Percentiles rank a stretch among this genome's conserved stretches.
Conservation (phyloP, 2,329 filamentous ascomycete genomes). For the Dothiorella sarmentorum region DNA sequence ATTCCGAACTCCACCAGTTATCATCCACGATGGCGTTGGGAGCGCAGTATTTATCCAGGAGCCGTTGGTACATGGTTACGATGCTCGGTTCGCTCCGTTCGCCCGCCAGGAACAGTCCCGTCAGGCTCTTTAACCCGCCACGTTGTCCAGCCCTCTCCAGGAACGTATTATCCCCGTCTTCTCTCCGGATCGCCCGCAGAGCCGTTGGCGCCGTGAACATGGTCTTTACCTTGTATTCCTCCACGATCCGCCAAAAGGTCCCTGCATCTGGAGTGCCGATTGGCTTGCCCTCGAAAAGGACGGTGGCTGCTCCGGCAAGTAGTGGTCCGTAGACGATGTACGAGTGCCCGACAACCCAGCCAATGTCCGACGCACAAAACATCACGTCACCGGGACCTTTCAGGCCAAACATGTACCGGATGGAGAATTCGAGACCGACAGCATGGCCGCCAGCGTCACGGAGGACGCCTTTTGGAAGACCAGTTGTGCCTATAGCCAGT, state of each 20-base stretch:
- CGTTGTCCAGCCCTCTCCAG: slow-evolving; percentile 62
- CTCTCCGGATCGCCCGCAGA: slow-evolving; percentile 79
- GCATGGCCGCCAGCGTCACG: slow-evolving; percentile 83
- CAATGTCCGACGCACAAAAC: slow-evolving; percentile 80
- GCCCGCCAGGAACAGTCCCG: slow-evolving; percentile 79
- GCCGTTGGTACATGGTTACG: slow-evolving; percentile 72
- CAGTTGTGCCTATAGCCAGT: slow-evolving; percentile 60
- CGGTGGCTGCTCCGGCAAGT: slow-evolving; percentile 77
- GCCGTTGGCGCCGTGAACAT: slow-evolving; percentile 87
- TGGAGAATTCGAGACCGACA: slow-evolving; percentile 77
- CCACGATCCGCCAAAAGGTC: slow-evolving; percentile 81
- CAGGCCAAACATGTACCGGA: slow-evolving; percentile 78
- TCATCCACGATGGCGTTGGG: slow-evolving; percentile 62
- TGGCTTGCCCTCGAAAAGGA: slow-evolving; percentile 92
- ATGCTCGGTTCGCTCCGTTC: slow-evolving; percentile 88
- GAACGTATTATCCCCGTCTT: slow-evolving; percentile 70
- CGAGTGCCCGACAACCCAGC: slow-evolving; percentile 83
- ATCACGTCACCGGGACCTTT: slow-evolving; percentile 80
- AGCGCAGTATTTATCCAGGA: slow-evolving; percentile 65
- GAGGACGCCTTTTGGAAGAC: slow-evolving; percentile 76
- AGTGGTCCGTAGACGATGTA: slow-evolving; percentile 90
- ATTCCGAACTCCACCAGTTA: slow-evolving; percentile 73
- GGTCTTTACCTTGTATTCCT: slow-evolving; percentile 79
- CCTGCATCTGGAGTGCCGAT: slow-evolving; percentile 84
- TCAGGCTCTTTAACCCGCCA: slow-evolving; percentile 68